Percentiles rank a stretch among this genome's conserved stretches.
phyloP scores from a whole-genome alignment of 495 filamentous ascomycete species.

The Aspergillus nidulans region DNA sequence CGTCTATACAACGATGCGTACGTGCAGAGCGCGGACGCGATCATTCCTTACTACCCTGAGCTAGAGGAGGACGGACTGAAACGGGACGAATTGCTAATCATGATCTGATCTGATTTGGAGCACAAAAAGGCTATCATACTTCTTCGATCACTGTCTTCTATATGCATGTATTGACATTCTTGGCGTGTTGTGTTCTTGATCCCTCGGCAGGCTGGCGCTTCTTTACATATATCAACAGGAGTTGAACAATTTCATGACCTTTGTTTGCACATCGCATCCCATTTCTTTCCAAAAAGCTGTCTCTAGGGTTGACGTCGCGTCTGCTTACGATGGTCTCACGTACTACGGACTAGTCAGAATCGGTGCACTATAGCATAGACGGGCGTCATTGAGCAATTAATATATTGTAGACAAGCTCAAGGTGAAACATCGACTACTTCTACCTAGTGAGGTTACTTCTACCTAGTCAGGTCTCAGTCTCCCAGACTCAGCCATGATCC shows the following conservation, averaged over 20 bases:
- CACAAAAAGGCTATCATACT: slow-evolving; percentile 11
- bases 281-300: neutral
- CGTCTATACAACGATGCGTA: slow-evolving; percentile 96
- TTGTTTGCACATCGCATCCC: neutral
- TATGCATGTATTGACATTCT: neutral
- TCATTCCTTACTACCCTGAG: slow-evolving; percentile 92
- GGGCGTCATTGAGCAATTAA: neutral
- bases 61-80: slow-evolving; percentile 71
- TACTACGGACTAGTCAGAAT: too few species aligned
- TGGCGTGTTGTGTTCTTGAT: neutral
- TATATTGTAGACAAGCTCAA: neutral
- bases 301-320: too few species aligned
- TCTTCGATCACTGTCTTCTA: neutral
- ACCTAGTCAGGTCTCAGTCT: too few species aligned
- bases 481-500: neutral
- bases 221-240: neutral
- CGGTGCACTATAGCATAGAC: neutral
- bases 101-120: slow-evolving; percentile 51
- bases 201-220: neutral
- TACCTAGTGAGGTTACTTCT: too few species aligned
- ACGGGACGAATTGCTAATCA: slow-evolving; percentile 75
- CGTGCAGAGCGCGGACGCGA: slow-evolving; percentile 85
- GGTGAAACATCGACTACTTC: neutral
- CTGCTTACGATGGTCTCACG: too few species aligned
- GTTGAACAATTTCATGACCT: neutral